Evolutionary conservation across 306 rosid species (phyloP), one percentile per base, ranked within the genome.

Genomic region (Citrullus amarus): DNA sequence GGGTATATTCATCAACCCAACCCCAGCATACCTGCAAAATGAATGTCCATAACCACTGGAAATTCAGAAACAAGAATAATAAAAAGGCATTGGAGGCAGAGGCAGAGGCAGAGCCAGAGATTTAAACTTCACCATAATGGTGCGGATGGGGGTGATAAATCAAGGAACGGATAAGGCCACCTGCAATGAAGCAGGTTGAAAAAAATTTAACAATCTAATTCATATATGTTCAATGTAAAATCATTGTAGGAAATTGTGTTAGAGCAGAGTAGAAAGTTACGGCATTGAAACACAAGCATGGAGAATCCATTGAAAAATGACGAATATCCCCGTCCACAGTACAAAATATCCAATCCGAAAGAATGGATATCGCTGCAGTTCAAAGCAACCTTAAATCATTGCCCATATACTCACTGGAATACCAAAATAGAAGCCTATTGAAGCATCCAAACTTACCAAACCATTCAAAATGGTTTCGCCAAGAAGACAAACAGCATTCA

Each of bases 101-200:
- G 80, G 3, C 57, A 57, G 73, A 18, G 75, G 17, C 12, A 51
- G 41, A 25, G 80, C 5, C 57, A 57, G 72, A 50, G 56, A 57
- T 36, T 70, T 44, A 25, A 60, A 71, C 92, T 54, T 48, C 90
- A 95, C 97, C 97, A 92, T 75, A 92, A 69, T 69, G 99, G 98
- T n/a, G 98, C 92, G 77, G 78, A 88, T 4, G 87, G 82, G 76
- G 91, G 86, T 82, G 98, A 82, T 83, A 95, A 71, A 60, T 92
- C 97, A 62, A 92, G 96, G 86, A 95, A 92, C 57, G 96, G 90
- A 79, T 95, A 95, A 17, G 99, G 99, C 99, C 99, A 95, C 98
- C 99, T 95, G 85, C 18, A 58, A 73, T 57, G 36, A 77, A 50
- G 41, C 66, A 16, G 15, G 34, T 4, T 0, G 8, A 34, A 51